phyloP scores from a whole-genome alignment of 345 rosid species.

The Dipteronia dyeriana region DNA sequence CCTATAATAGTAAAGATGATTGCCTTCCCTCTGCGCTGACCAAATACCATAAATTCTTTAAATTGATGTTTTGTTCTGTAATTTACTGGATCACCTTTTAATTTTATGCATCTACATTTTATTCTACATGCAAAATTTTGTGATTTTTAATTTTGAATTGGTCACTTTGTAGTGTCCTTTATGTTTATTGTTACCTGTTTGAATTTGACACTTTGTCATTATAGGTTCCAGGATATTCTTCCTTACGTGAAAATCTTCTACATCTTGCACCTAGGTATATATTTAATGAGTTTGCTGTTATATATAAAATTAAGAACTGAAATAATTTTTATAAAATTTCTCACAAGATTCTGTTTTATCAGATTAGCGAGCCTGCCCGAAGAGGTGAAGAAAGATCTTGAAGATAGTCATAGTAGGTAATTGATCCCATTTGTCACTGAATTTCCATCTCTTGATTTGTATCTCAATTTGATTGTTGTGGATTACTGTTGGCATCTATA shows the following conservation, averaged over 20 bases:
- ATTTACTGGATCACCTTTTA: neutral
- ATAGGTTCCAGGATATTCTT: constrained; percentile 84
- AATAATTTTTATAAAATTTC: neutral
- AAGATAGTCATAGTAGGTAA: constrained; percentile 85
- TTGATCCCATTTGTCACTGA: neutral
- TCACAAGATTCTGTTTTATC: constrained; percentile 25
- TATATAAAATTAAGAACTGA: neutral
- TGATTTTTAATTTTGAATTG: neutral
- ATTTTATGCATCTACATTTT: neutral
- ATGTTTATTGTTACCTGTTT: constrained; percentile 8
- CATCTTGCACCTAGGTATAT: constrained; percentile 70
- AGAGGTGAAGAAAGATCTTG: constrained; percentile 78
- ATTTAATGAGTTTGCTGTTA: constrained; percentile 1
- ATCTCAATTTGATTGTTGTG: neutral
- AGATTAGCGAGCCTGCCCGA: constrained; percentile 83
- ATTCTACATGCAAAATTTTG: neutral
- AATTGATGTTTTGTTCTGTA: neutral
- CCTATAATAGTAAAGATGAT: neutral
- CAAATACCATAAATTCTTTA: neutral
- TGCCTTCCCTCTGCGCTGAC: neutral
- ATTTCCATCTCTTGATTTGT: neutral
- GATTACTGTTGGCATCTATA: neutral
- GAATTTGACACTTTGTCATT: constrained; percentile 21
- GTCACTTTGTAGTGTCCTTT: neutral
- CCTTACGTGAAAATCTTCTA: constrained; percentile 71